Evolutionary conservation across 495 filamentous ascomycete genomes (phyloP), one percentile per base, ranked within the genome.

Genomic region (Annulohypoxylon nitens): DNA sequence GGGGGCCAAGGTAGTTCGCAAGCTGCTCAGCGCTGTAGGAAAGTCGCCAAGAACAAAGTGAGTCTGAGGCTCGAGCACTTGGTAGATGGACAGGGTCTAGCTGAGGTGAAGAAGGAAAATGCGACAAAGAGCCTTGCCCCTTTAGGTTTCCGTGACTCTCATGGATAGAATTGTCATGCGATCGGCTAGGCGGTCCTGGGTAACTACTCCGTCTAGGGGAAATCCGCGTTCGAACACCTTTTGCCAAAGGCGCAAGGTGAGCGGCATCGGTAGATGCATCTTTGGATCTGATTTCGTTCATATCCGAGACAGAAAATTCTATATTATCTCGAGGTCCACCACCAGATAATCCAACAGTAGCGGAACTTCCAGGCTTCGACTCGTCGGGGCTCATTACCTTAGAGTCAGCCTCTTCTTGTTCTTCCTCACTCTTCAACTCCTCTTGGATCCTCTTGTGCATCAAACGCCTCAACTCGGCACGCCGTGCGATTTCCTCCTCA

Each of bases 401-500:
- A 33, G 20, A 69, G 20, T 74, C 23, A 9, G 41, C 33, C 65
- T 67, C 61, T n/a, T 77, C 66, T 23, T 78, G 63, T 16, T 74
- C 73, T 61, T 81, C 75, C 37, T 82, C 83, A 37, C 66, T 83
- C 59, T 81, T 82, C 34, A 88, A 74, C 61, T 88, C 86, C 45
- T 87, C 84, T 60, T 85, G 83, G 23, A 88, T 87, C 64, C 86
- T 79, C 66, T 84, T 82, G 59, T 84, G 81, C 78, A 84, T 82
- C 12, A 87, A 72, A 50, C 85, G 79, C 70, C 81, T 84, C 57
- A 88, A 65, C 67, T 88, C 86, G 36, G 83, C 85, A 59, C 86
- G 80, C 5, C 86, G 80, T 51, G 83, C 83, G 45, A 85, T 65
- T 68, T 85, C 85, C 64, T 85, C 84, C n/a, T 84, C 79, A 41